Base-by-base conservation (phyloP, 331 rosid species). In the Saraca asoca region DNA sequence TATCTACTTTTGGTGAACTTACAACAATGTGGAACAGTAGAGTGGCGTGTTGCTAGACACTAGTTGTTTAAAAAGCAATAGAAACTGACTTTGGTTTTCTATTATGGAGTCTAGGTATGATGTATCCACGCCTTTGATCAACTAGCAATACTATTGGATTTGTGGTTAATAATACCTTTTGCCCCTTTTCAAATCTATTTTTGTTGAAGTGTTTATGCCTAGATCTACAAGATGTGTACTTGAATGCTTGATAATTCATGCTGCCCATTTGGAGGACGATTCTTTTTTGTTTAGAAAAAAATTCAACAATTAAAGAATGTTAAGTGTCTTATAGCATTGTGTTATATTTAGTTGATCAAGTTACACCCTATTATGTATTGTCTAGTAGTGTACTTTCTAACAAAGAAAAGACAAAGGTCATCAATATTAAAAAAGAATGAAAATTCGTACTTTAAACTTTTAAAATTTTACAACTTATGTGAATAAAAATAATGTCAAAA, bases 371-470 rank as follows among this genome's bases (percentile, higher is more conserved):
- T 24, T 24, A 3, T 24, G 31, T 24, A 24, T 24, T 24, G 31
- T 24, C 2, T 24, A 24, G 31, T 24, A 24, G 31, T 24, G 3
- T 24, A 24, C 2, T 24, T 24, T 24, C 31, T 24, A 24, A 24
- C 31, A 24, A 24, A 24, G 31, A 24, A 24, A 24, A 24, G 31
- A 3, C 2, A 24, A 24, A 24, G 31, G 31, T 24, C 31, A 24
- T 24, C 31, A 24, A 24, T 24, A 24, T 3, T 24, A 24, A 24
- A 24, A 24, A 24, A 24, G 31, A 24, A 24, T 24, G 31, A 24
- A 24, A 41, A 51, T 16, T 51, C 42, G 48, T 68, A 6, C 64
- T 51, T 33, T 52, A 11, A 59, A 51, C 43, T 61, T 65, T 48
- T 39, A 52, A 51, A 53, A 55, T 50, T 77, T 52, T 24, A n/a